Percentiles rank a stretch among this genome's conserved stretches.
These are phyloP conservation scores for Aspergillus arachidicola DNA, from an alignment of 2,329 filamentous ascomycete genomes.

Conservation along the genomic window DNA sequence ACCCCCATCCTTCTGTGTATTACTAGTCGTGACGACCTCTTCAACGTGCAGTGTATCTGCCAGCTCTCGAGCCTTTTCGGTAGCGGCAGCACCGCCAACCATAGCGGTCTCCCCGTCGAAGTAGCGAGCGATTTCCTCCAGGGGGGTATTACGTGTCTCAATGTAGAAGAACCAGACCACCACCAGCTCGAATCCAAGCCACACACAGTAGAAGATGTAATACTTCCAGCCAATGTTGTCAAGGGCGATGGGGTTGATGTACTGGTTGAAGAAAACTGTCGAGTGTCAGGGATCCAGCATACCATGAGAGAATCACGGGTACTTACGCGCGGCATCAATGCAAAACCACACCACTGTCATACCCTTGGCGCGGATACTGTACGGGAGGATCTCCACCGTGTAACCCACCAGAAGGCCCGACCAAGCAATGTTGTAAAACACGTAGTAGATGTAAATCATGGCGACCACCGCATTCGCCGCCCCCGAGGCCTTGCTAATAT, in stretches of 20 bases:
- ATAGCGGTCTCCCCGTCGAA: conserved; percentile 28
- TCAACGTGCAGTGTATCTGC: conserved; percentile 11
- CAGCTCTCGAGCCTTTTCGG: conserved; percentile 21
- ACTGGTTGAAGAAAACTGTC: conserved; percentile 39
- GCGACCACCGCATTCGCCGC: conserved; percentile 44
- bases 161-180: conserved; percentile 41
- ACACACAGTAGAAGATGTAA: conserved; percentile 42
- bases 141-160: conserved; percentile 35
- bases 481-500: conserved; percentile 29
- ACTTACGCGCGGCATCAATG: conserved; percentile 27
- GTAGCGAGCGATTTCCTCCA: conserved; percentile 41
- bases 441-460: conserved; percentile 49
- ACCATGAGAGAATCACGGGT: not conserved
- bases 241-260: conserved; percentile 37
- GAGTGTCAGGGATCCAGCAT: conserved; percentile 2
- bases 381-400: conserved; percentile 53
- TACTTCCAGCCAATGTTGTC: conserved; percentile 39
- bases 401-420: conserved; percentile 42
- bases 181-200: conserved; percentile 33
- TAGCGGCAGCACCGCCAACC: conserved; percentile 25
- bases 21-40: not conserved
- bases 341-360: conserved; percentile 42
- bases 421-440: conserved; percentile 45
- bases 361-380: conserved; percentile 53
- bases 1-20: not conserved